These are phyloP conservation scores for Monosporascus sp. DNA, from an alignment of 2,329 filamentous ascomycete genomes.

Conservation along the genomic window DNA sequence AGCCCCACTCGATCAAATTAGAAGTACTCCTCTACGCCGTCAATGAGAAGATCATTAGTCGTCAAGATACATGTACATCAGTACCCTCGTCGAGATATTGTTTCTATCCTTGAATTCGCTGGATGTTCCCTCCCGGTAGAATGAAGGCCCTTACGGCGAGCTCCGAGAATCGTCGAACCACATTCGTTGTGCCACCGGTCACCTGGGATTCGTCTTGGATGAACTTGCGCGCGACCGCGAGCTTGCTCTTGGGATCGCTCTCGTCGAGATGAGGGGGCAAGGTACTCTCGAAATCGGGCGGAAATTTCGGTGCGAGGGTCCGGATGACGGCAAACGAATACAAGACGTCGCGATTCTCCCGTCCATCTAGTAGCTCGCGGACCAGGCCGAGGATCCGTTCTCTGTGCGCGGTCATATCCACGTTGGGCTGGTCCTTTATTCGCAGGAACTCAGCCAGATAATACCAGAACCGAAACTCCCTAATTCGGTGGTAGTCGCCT, in stretches of 20 bases:
- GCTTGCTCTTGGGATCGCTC: slow-evolving; percentile 59
- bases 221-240: slow-evolving; percentile 66
- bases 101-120: too few species aligned
- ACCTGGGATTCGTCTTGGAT: slow-evolving; percentile 59
- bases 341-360: slow-evolving; percentile 84
- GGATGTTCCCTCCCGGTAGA: slow-evolving; percentile 46
- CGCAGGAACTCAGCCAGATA: slow-evolving; percentile 67
- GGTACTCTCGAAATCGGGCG: slow-evolving; percentile 52
- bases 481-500: slow-evolving; percentile 48
- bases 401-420: slow-evolving; percentile 48
- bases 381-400: slow-evolving; percentile 62
- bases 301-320: slow-evolving; percentile 63
- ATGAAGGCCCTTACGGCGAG: slow-evolving; percentile 60
- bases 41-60: too few species aligned
- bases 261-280: slow-evolving; percentile 60
- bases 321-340: slow-evolving; percentile 83
- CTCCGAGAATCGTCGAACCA: slow-evolving; percentile 65
- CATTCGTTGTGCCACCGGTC: slow-evolving; percentile 67
- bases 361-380: slow-evolving; percentile 68
- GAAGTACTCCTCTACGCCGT: too few species aligned
- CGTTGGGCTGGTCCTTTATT: slow-evolving; percentile 51
- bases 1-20: too few species aligned
- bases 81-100: not conserved
- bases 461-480: slow-evolving; percentile 79
- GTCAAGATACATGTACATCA: not conserved